phyloP scores from a whole-genome alignment of 495 filamentous ascomycete genomes.

The Talaromyces thailandensis region DNA sequence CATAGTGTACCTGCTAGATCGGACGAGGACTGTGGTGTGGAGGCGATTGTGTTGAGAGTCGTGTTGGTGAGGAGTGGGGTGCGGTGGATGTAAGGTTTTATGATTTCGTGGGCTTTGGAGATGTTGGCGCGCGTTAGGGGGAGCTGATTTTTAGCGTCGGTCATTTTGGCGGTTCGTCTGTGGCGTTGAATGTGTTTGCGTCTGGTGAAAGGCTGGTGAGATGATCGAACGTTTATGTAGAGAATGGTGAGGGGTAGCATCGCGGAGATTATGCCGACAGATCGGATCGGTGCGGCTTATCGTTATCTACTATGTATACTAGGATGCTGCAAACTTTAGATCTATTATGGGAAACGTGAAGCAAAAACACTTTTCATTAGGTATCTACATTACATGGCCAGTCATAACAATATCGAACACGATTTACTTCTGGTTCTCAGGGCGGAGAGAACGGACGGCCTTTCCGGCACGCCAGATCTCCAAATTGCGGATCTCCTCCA shows the following conservation, averaged over 20 bases:
- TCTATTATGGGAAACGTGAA: neutral
- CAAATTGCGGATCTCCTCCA: constrained; percentile 89
- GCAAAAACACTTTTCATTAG: constrained; percentile 9
- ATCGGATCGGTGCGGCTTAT: neutral
- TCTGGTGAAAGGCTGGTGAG: neutral
- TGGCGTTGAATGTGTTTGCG: neutral
- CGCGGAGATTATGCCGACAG: neutral
- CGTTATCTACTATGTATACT: neutral
- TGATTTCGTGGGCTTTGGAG: constrained; percentile 57
- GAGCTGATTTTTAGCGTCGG: constrained; percentile 4
- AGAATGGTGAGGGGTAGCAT: neutral
- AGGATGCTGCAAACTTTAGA: neutral
- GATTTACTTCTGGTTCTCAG: constrained; percentile 86
- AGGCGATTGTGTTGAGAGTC: constrained; percentile 67
- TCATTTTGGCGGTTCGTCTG: neutral
- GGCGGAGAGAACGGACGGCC: constrained; percentile 84
- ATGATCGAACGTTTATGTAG: neutral
- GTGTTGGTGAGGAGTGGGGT: constrained; percentile 75
- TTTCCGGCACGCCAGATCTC: constrained; percentile 99
- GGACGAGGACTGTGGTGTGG: constrained; percentile 50
- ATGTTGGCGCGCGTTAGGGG: constrained; percentile 64
- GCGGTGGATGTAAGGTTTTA: constrained; percentile 66
- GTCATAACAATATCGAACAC: constrained; percentile 1
- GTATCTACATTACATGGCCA: constrained; percentile 10
- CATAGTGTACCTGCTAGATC: constrained; percentile 47